Evolutionary conservation across 768 basidiomycete genomes (phyloP).

Genomic region (Macrolepiota fuliginosa): DNA sequence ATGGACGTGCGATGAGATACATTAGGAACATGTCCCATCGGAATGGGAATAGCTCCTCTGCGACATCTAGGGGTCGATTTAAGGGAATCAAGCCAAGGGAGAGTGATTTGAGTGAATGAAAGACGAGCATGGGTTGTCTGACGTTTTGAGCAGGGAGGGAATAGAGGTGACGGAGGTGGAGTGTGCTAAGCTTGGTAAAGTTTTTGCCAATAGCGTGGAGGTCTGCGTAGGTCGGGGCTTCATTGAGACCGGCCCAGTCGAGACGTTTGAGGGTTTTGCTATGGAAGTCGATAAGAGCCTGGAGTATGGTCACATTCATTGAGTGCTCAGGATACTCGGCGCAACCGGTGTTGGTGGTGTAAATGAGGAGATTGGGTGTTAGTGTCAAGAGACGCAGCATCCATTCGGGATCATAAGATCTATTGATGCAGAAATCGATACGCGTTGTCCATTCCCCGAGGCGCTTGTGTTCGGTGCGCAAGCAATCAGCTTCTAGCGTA

Average conservation of each 20-base stretch:
- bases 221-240: slow-evolving; percentile 39
- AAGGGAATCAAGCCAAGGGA: slow-evolving; percentile 37
- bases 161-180: slow-evolving; percentile 39
- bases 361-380: slow-evolving; percentile 43
- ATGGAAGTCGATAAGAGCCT: slow-evolving; percentile 29
- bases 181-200: slow-evolving; percentile 33
- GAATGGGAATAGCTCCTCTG: slow-evolving; percentile 14
- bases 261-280: slow-evolving; percentile 35
- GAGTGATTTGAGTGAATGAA: slow-evolving; percentile 39
- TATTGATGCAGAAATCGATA: slow-evolving; percentile 39
- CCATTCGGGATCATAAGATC: slow-evolving; percentile 22
- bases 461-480: slow-evolving; percentile 18
- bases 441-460: slow-evolving; percentile 39
- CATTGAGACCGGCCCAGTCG: slow-evolving; percentile 43
- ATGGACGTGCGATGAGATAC: slow-evolving; percentile 28
- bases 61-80: slow-evolving; percentile 15
- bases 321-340: slow-evolving; percentile 15
- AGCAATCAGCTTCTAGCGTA: slow-evolving; percentile 30
- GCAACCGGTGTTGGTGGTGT: slow-evolving; percentile 35
- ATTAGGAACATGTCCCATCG: slow-evolving; percentile 40
- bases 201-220: slow-evolving; percentile 32
- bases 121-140: slow-evolving; percentile 22
- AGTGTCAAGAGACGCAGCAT: slow-evolving; percentile 36
- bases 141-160: slow-evolving; percentile 23
- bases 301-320: slow-evolving; percentile 30